Evolutionary conservation across 2,329 filamentous ascomycete genomes (phyloP).

Genomic region (Colletotrichum sansevieriae): DNA sequence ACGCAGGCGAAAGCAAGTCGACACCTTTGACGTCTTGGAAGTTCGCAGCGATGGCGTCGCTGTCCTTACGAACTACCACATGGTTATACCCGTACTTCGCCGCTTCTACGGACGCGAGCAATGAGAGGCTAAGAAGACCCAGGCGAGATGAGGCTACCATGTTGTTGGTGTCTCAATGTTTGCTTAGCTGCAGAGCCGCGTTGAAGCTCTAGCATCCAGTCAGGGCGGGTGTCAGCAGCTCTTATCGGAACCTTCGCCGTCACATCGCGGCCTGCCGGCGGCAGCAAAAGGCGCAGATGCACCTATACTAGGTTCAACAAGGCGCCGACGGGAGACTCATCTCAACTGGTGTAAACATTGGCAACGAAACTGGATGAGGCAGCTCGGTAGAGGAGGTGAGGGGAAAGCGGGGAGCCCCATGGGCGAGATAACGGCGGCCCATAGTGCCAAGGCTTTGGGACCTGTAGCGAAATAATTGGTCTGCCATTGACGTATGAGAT

Average conservation of each 20-base stretch:
- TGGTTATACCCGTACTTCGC: slow-evolving; percentile 42
- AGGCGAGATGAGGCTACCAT: slow-evolving; percentile 30
- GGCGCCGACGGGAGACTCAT: background rate
- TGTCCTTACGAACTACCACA: slow-evolving; percentile 37
- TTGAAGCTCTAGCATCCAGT: background rate
- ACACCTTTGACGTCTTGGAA: slow-evolving; percentile 41
- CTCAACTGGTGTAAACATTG: slow-evolving; percentile 31
- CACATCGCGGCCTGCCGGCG: background rate
- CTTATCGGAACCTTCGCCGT: background rate
- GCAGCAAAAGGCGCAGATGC: slow-evolving; percentile 13
- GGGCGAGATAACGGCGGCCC: slow-evolving; percentile 34
- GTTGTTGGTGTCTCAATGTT: background rate
- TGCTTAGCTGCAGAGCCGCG: background rate
- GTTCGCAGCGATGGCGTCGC: slow-evolving; percentile 31
- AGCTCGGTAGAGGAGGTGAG: slow-evolving; percentile 37
- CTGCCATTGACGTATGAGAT: slow-evolving; percentile 36
- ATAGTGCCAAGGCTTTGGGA: slow-evolving; percentile 28
- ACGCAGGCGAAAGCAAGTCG: slow-evolving; percentile 47
- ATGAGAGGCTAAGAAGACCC: slow-evolving; percentile 34
- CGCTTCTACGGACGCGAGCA: slow-evolving; percentile 32
- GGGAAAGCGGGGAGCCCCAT: slow-evolving; percentile 39
- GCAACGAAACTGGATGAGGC: slow-evolving; percentile 43
- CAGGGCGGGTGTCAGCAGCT: background rate
- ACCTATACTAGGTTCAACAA: background rate
- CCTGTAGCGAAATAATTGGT: slow-evolving; percentile 21